phyloP scores from a whole-genome alignment of 345 rosid genomes.

The Dimocarpus longan region DNA sequence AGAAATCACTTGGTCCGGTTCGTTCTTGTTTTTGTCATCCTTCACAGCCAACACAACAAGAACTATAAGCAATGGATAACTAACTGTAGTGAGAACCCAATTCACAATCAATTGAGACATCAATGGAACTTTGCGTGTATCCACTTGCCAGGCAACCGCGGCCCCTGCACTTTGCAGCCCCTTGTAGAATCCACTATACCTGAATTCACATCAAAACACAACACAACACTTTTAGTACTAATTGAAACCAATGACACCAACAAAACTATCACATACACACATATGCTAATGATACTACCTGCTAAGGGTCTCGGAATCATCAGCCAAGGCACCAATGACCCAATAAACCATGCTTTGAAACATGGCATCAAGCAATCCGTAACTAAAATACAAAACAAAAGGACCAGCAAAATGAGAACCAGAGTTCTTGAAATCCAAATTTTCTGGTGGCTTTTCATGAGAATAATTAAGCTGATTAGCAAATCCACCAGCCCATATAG shows the following conservation, averaged over 20 bases:
- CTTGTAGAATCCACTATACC: slow-evolving; percentile 89
- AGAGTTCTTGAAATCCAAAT: slow-evolving; percentile 74
- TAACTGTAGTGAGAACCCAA: slow-evolving; percentile 78
- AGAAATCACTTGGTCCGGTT: slow-evolving; percentile 14
- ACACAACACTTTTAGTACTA: not conserved
- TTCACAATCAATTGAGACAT: slow-evolving; percentile 63
- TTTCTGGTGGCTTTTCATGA: slow-evolving; percentile 31
- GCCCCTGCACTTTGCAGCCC: slow-evolving; percentile 98
- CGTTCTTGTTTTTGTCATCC: slow-evolving; percentile 38
- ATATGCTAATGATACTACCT: slow-evolving; percentile 39
- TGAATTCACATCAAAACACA: slow-evolving; percentile 8
- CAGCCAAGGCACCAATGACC: slow-evolving; percentile 88
- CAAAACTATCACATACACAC: too few species aligned
- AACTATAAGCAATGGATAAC: slow-evolving; percentile 70
- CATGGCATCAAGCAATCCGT: slow-evolving; percentile 88
- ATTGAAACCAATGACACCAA: not conserved
- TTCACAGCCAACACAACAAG: slow-evolving; percentile 74
- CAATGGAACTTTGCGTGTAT: slow-evolving; percentile 60
- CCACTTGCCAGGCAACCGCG: slow-evolving; percentile 96
- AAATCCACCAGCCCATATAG: slow-evolving; percentile 84
- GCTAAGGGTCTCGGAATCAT: slow-evolving; percentile 88
- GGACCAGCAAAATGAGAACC: slow-evolving; percentile 68
- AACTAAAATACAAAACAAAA: slow-evolving; percentile 70
- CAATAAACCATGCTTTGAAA: slow-evolving; percentile 92
- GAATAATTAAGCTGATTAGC: slow-evolving; percentile 67